A percentile compares a stretch with the other conserved stretches of the same genome.
phyloP scores from a whole-genome alignment of 2,329 filamentous ascomycete species.

The Pezicula radicicola region DNA sequence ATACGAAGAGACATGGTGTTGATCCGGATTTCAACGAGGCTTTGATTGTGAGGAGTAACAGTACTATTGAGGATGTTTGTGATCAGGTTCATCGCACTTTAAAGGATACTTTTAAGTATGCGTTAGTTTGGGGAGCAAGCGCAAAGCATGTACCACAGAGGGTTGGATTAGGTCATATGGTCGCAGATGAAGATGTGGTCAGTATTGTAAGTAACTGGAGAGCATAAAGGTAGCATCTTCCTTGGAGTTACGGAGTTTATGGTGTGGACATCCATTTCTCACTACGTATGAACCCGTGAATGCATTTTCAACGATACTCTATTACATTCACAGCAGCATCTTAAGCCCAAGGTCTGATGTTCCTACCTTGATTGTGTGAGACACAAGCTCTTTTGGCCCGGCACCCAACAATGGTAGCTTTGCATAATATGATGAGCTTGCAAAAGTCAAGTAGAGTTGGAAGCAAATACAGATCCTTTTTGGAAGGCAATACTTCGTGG shows the following conservation, averaged over 20 bases:
- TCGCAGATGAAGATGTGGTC: conserved; percentile 68
- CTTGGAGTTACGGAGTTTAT: background rate
- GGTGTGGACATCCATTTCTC: background rate
- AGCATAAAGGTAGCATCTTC: conserved; percentile 37
- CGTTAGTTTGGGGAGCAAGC: conserved; percentile 95
- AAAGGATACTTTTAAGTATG: conserved; percentile 99
- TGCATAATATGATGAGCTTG: too few relatives aligned
- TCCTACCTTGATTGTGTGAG: too few relatives aligned
- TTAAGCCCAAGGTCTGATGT: too few relatives aligned
- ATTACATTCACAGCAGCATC: too few relatives aligned
- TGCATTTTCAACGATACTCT: too few relatives aligned
- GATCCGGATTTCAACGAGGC: conserved; percentile 91
- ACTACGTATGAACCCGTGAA: too few relatives aligned
- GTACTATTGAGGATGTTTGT: conserved; percentile 94
- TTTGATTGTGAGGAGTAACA: conserved; percentile 84
- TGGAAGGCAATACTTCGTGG: too few relatives aligned
- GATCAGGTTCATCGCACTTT: conserved; percentile 90
- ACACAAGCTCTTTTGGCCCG: too few relatives aligned
- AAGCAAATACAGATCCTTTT: too few relatives aligned
- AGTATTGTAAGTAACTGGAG: conserved; percentile 65
- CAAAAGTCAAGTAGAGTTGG: too few relatives aligned
- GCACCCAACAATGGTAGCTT: too few relatives aligned
- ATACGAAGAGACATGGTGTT: conserved; percentile 92
- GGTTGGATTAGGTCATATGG: conserved; percentile 79
- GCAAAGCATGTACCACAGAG: conserved; percentile 92